Evolutionary conservation across 208 protist species (phyloP).

Genomic region (Trypanosoma boissoni): DNA sequence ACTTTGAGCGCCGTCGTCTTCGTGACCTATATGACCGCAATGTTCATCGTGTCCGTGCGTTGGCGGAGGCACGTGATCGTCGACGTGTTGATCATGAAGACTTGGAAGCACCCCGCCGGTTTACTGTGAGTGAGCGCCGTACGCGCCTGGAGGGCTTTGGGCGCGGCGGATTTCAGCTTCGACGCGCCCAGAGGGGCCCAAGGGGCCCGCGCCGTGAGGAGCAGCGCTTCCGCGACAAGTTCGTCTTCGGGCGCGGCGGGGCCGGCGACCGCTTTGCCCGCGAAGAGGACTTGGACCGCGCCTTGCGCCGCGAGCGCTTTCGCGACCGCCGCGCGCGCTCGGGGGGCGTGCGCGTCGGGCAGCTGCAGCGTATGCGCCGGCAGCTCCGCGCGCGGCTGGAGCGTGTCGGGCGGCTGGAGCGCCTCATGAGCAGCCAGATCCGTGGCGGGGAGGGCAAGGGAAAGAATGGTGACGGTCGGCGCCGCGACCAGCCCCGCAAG

Average conservation of each 20-base stretch:
- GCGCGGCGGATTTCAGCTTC: constrained; percentile 63
- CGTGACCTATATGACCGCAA: constrained; percentile 82
- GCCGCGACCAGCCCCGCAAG: constrained; percentile 7
- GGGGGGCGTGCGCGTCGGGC: not conserved
- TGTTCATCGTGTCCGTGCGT: constrained; percentile 56
- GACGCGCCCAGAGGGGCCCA: constrained; percentile 22
- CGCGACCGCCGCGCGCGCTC: constrained; percentile 4
- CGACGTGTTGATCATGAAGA: constrained; percentile 45
- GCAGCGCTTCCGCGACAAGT: constrained; percentile 59
- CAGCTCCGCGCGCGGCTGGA: constrained; percentile 5
- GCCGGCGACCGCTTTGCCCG: constrained; percentile 73
- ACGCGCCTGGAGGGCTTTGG: constrained; percentile 82
- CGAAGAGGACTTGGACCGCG: constrained; percentile 68
- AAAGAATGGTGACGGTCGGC: no score
- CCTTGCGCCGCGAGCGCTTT: constrained; percentile 52
- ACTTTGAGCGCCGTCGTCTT: constrained; percentile 76
- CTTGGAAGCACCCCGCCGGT: constrained; percentile 61
- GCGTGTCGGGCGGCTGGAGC: constrained; percentile 13
- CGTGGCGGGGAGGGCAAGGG: constrained; percentile 8
- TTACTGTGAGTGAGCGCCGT: constrained; percentile 68
- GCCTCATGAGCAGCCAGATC: constrained; percentile 1
- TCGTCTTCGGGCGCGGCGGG: constrained; percentile 50
- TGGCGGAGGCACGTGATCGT: constrained; percentile 74
- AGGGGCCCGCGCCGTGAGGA: constrained; percentile 3
- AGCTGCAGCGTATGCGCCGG: not conserved